Evolutionary conservation across 1,284 basidiomycete genomes (phyloP).

Genomic region (Amylostereum areolatum): DNA sequence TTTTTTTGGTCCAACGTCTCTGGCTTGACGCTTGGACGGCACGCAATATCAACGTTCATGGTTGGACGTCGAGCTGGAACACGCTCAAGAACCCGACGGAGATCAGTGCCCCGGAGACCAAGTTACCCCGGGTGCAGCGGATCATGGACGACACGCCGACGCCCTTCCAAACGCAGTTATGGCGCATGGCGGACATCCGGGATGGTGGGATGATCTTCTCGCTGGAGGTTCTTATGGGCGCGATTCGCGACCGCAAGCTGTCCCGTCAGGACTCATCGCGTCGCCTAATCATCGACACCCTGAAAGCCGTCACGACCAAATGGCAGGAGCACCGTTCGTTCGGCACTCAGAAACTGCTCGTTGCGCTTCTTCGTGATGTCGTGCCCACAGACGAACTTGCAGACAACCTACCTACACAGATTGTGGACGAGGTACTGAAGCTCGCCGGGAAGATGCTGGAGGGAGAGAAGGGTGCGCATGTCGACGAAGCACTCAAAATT

Average conservation of each 20-base stretch:
- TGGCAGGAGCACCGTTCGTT: neutral
- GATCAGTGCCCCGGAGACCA: constrained; percentile 4
- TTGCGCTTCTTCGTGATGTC: constrained; percentile 5
- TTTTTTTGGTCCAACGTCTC: constrained; percentile 3
- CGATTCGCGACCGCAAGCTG: constrained; percentile 1
- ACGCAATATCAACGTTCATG: neutral
- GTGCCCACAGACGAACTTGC: neutral
- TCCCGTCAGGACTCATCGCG: neutral
- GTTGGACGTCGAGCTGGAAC: neutral
- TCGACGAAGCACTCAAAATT: neutral
- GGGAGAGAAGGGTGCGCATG: neutral
- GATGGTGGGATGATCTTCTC: constrained; percentile 7
- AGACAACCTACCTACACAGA: constrained; percentile 1
- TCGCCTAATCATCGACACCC: constrained; percentile 2
- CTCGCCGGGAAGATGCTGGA: constrained; percentile 4
- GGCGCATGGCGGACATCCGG: constrained; percentile 7
- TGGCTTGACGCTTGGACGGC: constrained; percentile 5
- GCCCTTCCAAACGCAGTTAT: constrained; percentile 5
- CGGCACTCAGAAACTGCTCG: constrained; percentile 3
- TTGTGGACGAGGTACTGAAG: constrained; percentile 6
- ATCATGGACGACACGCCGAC: neutral
- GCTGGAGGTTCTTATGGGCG: constrained; percentile 7
- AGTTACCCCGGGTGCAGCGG: neutral
- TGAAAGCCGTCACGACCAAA: constrained; percentile 4
- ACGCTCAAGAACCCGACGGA: constrained; percentile 1